Evolutionary conservation across 805 yeast species (phyloP), one percentile per base, ranked within the genome.

Genomic region (Torulaspora delbrueckii): DNA sequence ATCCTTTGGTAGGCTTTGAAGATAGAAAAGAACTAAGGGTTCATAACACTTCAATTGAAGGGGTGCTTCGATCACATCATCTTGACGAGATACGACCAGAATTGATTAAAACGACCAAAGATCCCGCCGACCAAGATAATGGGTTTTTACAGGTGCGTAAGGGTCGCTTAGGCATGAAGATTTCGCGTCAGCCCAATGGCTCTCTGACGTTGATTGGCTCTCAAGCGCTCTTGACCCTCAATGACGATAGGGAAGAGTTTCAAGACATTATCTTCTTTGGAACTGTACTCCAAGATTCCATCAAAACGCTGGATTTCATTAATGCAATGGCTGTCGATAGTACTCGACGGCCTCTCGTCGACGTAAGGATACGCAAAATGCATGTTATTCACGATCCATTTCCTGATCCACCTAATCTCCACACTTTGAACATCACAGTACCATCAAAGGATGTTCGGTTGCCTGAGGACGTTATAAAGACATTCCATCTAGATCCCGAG

Each of bases 301-400:
- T 74, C 30, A 67, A 68, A 0, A 59, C 72, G 0, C 57, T 81
- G 38, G 72, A 74, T n/a, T 57, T 54, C 26, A 67, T 81, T 34
- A 78, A 74, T 50, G 48, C 50, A 0, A 42, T 72, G 0, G 48
- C 64, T 2, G 55, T 69, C 2, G 83, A 78, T 53, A 63, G 61
- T 2, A 42, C 57, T 2, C 49, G 62, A 12, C 55, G 75, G 16
- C 80, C 81, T 12, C 53, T 73, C 26, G 67, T 65, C 43, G 82
- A 77, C 51, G 67, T 79, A 1, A 62, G 84, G 37, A 77, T 81
- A 6, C 66, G 76, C 34, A 77, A 74, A 42, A 70, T 76, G 0
- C 71, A 71, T 53, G 58, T 79, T 3, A 53, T 81, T 7, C 71
- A 76, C 35, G 83, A 81, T 56, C 85, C 85, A 4, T 78, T 72